These are phyloP conservation scores for Candida tropicalis DNA, from an alignment of 1,139 yeast genomes.

Conservation along the genomic window DNA sequence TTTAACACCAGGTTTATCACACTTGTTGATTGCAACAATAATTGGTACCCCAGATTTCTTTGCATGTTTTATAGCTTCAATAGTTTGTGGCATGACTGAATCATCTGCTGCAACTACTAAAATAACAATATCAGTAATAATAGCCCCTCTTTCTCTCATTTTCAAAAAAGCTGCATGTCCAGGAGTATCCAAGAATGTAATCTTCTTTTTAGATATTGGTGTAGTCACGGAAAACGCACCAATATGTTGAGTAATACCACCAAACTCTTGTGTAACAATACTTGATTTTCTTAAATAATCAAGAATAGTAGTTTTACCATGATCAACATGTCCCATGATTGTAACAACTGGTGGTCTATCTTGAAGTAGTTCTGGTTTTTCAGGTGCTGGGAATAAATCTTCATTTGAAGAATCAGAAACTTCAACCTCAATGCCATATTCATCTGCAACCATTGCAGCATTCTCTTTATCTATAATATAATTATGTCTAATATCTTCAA, in stretches of 20 bases:
- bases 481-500: slow-evolving; percentile 72
- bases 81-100: slow-evolving; percentile 96
- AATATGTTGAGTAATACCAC: slow-evolving; percentile 97
- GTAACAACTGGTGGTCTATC: slow-evolving; percentile 93
- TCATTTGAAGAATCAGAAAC: slow-evolving; percentile 61
- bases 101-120: slow-evolving; percentile 98
- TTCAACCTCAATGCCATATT: slow-evolving; percentile 72
- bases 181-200: slow-evolving; percentile 94
- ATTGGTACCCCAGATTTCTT: slow-evolving; percentile 81
- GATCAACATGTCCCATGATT: slow-evolving; percentile 99
- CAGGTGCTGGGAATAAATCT: slow-evolving; percentile 58
- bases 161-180: slow-evolving; percentile 97
- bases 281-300: slow-evolving; percentile 84
- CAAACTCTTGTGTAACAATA: slow-evolving; percentile 82
- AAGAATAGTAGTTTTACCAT: slow-evolving; percentile 93
- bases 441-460: slow-evolving; percentile 85
- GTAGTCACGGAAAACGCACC: slow-evolving; percentile 93
- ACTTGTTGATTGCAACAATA: slow-evolving; percentile 90
- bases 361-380: slow-evolving; percentile 47
- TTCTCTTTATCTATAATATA: slow-evolving; percentile 85
- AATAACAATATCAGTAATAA: slow-evolving; percentile 87
- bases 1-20: slow-evolving; percentile 79
- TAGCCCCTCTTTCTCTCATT: slow-evolving; percentile 97
- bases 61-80: slow-evolving; percentile 94
- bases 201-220: slow-evolving; percentile 69